Conservation (phyloP, 2,329 filamentous ascomycete species). For the Erysiphe neolycopersici region DNA sequence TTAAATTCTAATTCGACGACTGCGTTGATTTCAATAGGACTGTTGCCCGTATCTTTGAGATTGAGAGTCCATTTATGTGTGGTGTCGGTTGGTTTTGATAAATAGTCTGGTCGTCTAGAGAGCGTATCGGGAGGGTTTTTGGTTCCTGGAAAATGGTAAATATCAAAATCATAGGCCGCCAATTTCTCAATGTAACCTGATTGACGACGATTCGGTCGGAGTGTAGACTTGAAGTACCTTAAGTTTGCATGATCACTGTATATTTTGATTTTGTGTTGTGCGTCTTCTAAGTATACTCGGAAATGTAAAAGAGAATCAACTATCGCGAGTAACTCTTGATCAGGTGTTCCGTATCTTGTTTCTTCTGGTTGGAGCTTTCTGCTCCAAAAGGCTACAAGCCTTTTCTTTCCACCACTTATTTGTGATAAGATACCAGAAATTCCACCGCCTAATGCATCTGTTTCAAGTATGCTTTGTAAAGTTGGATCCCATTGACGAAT, state of each 20-base stretch:
- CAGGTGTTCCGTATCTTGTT: not conserved
- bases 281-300: not conserved
- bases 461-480: constrained; percentile 1
- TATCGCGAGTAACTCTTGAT: not conserved
- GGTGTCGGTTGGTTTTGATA: too few species aligned
- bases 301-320: not conserved
- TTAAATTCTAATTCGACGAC: too few species aligned
- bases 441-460: not conserved
- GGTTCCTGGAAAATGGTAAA: too few species aligned
- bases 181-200: too few species aligned
- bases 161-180: too few species aligned
- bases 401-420: not conserved
- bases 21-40: too few species aligned
- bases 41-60: too few species aligned
- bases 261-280: not conserved
- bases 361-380: not conserved
- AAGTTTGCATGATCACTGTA: constrained; percentile 1
- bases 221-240: too few species aligned
- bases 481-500: not conserved
- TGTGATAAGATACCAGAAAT: not conserved
- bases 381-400: not conserved
- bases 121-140: too few species aligned
- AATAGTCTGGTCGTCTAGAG: too few species aligned
- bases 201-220: too few species aligned
- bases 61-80: too few species aligned